Evolutionary conservation across 805 yeast species (phyloP).

Genomic region (Hermanozyma aechmeae): DNA sequence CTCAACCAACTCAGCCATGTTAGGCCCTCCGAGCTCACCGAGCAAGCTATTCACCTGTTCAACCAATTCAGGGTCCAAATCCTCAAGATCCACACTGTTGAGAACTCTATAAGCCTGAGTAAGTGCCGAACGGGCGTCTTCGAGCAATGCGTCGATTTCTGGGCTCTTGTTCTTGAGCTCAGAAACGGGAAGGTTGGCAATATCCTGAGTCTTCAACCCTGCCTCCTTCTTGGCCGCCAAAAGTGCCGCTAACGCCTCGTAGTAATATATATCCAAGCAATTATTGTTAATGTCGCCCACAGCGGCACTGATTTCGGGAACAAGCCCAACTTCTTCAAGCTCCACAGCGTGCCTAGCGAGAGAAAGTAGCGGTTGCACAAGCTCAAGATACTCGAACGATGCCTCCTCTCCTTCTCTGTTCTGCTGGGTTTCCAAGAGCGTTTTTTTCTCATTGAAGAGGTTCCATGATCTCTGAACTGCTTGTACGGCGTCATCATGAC

Average conservation of each 20-base stretch:
- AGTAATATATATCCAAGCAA: conserved; percentile 70
- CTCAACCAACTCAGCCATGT: conserved; percentile 35
- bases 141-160: conserved; percentile 18
- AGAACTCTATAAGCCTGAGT: conserved; percentile 36
- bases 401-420: conserved; percentile 24
- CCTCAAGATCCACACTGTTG: conserved; percentile 26
- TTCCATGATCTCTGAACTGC: conserved; percentile 69
- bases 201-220: background rate
- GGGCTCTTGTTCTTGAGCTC: too few species aligned
- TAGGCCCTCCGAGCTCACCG: conserved; percentile 52
- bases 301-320: conserved; percentile 53
- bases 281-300: conserved; percentile 77
- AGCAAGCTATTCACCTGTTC: conserved; percentile 45
- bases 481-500: conserved; percentile 58
- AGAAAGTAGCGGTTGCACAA: conserved; percentile 65
- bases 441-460: conserved; percentile 46
- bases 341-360: conserved; percentile 73
- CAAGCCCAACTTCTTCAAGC: conserved; percentile 59
- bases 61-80: conserved; percentile 50
- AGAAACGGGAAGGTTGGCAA: background rate
- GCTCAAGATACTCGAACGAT: conserved; percentile 45
- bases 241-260: conserved; percentile 70
- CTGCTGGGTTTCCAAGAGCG: conserved; percentile 34
- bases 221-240: conserved; percentile 24
- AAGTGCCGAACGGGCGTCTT: conserved; percentile 36